Evolutionary conservation across 352 stramenopile genomes (phyloP), one percentile per base, ranked within the genome.

Genomic region (Pythium aristosporum): DNA sequence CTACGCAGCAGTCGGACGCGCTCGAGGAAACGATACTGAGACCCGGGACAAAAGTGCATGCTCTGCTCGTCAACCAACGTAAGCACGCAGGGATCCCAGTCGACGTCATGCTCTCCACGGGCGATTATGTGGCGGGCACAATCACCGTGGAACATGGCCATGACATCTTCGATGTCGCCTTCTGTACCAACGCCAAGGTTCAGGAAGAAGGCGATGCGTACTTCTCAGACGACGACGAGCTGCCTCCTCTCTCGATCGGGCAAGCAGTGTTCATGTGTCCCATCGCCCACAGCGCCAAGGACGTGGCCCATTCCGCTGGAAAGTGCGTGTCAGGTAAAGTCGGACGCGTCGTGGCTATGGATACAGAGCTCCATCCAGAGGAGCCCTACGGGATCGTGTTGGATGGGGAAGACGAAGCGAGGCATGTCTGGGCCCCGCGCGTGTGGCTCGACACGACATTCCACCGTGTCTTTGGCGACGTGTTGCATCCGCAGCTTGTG

Each of bases 1-100:
- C 39, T 30, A 52, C 13, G 10, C 20, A 57, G 20, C 32, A 57
- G 11, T 28, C 57, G 34, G 32, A 8, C 28, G 57, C 30, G 51
- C 42, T 42, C 30, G 16, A 64, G 2, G 56, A 74, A 34, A 76
- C 46, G 20, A 2, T 77, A 0, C 54, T 89, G 13, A 60, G 48
- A 0, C 11, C 61, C 30, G 70, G 70, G 1, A 67, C 73, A 5
- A 71, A 66, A 11, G 71, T 87, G 1, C 75, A 85, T 28, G 73
- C 67, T 13, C 57, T 67, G 3, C 34, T 84, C 2, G 46, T 73
- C 5, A 52, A 71, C 3, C 61, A 39, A 39, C 34, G 71, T 10
- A 88, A 83, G 49, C 71, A 83, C 44, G 59, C 73, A 21, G 79
- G 80, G 10, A 57, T 84, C 16, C 56, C 74, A 12, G 80, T 88